A percentile compares a stretch with the other conserved stretches of the same genome.
These are phyloP conservation scores for Salix exigua DNA, from an alignment of 345 rosid species.

Conservation along the genomic window DNA sequence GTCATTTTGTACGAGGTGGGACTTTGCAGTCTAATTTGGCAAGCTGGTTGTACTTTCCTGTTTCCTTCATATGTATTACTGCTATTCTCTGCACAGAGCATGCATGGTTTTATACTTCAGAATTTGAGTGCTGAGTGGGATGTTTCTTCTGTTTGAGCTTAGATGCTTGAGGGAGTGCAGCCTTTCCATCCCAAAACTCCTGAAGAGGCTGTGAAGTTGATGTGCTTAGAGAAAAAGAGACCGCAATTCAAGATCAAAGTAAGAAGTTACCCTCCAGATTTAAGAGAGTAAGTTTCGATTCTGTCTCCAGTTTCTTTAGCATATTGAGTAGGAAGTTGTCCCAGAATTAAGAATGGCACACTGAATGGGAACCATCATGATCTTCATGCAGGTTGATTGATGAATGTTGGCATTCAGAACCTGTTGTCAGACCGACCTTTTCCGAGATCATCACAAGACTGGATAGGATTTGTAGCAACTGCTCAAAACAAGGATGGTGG, in stretches of 20 bases:
- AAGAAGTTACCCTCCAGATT: constrained; percentile 66
- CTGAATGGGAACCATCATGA: neutral
- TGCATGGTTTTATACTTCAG: too few species aligned
- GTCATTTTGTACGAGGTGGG: constrained; percentile 79
- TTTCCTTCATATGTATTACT: neutral
- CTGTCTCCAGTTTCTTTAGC: neutral
- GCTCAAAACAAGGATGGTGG: constrained; percentile 95
- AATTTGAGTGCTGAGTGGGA: constrained; percentile 2
- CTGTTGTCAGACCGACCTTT: constrained; percentile 60
- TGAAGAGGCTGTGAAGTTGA: constrained; percentile 58
- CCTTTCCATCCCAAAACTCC: constrained; percentile 69
- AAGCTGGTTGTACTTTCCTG: neutral
- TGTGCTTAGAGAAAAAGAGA: constrained; percentile 66
- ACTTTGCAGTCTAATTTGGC: neutral
- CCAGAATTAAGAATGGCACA: neutral
- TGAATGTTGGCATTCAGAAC: constrained; percentile 80
- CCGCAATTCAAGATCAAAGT: constrained; percentile 64
- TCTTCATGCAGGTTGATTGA: constrained; percentile 64
- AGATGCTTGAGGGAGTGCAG: constrained; percentile 87
- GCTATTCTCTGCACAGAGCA: too few species aligned
- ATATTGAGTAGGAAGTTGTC: neutral
- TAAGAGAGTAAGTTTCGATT: constrained; percentile 64
- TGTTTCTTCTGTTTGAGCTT: constrained; percentile 15
- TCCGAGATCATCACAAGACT: constrained; percentile 78
- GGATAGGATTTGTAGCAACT: constrained; percentile 56